phyloP scores from a whole-genome alignment of 2,329 filamentous ascomycete species.

The Waltergamsia citrina region DNA sequence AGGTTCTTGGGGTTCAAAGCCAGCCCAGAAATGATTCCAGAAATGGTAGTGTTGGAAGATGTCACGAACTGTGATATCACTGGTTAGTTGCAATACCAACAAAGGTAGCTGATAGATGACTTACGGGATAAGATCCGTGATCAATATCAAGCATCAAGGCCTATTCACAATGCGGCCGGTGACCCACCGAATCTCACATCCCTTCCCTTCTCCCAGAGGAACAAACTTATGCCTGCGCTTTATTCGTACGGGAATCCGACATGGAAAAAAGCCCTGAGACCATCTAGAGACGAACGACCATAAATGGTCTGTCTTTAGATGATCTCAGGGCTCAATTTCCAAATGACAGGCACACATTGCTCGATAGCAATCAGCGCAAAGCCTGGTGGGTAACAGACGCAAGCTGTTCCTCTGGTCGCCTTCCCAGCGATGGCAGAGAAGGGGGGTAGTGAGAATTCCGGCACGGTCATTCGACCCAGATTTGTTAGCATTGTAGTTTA shows the following conservation, averaged over 20 bases:
- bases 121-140: constrained; percentile 21
- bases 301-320: too few species aligned
- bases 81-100: not conserved
- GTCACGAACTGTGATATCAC: constrained; percentile 4
- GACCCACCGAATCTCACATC: not conserved
- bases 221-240: not conserved
- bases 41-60: constrained; percentile 37
- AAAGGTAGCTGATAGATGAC: not conserved
- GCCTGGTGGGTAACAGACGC: too few species aligned
- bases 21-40: constrained; percentile 53
- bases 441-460: too few species aligned
- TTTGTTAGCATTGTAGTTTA: constrained; percentile 3
- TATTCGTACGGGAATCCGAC: too few species aligned
- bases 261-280: too few species aligned
- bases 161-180: constrained; percentile 6
- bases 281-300: too few species aligned
- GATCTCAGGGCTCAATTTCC: too few species aligned
- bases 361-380: too few species aligned
- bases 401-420: too few species aligned
- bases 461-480: too few species aligned
- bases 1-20: constrained; percentile 52
- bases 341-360: too few species aligned
- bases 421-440: too few species aligned
- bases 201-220: not conserved
- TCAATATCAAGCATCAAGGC: constrained; percentile 58